phyloP scores from a whole-genome alignment of 2,329 filamentous ascomycete genomes.

The Epichloe bromicola region DNA sequence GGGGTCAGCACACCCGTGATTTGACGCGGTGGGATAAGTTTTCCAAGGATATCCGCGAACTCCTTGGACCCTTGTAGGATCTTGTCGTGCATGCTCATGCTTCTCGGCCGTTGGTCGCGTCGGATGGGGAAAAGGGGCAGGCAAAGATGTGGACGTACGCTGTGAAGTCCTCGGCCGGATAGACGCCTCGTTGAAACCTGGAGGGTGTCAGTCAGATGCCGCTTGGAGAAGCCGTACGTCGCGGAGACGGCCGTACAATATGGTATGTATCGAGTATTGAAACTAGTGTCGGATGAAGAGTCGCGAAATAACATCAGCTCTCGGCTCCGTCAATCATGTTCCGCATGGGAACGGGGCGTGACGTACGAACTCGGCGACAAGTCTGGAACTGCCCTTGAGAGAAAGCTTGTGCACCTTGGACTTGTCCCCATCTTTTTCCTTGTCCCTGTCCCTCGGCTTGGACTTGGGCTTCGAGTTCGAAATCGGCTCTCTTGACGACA shows the following conservation, averaged over 20 bases:
- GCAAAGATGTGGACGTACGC: slow-evolving; percentile 35
- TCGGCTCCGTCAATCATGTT: neutral
- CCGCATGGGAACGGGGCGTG: neutral
- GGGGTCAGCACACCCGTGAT: neutral
- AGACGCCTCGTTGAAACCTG: slow-evolving; percentile 74
- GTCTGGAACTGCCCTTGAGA: slow-evolving; percentile 69
- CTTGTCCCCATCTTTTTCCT: slow-evolving; percentile 45
- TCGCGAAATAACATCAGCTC: neutral
- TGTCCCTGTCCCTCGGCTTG: slow-evolving; percentile 7
- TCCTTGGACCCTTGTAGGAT: too few relatives aligned
- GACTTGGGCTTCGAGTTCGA: slow-evolving; percentile 8
- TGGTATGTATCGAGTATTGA: slow-evolving; percentile 96
- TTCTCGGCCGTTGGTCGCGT: neutral
- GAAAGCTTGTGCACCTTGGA: slow-evolving; percentile 93
- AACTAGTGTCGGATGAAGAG: slow-evolving; percentile 41
- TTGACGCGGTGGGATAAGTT: too few relatives aligned
- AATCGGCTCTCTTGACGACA: slow-evolving; percentile 19
- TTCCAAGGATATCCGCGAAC: too few relatives aligned
- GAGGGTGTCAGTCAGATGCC: neutral
- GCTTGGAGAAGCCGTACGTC: neutral
- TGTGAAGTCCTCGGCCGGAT: slow-evolving; percentile 93
- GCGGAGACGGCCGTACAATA: slow-evolving; percentile 47
- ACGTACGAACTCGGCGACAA: slow-evolving; percentile 82
- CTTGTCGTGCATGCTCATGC: neutral
- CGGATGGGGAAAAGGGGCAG: neutral